A percentile compares a stretch with the other conserved stretches of the same genome.
Conservation (phyloP, 1,139 yeast genomes). For the Saccharomyces pastorianus region DNA sequence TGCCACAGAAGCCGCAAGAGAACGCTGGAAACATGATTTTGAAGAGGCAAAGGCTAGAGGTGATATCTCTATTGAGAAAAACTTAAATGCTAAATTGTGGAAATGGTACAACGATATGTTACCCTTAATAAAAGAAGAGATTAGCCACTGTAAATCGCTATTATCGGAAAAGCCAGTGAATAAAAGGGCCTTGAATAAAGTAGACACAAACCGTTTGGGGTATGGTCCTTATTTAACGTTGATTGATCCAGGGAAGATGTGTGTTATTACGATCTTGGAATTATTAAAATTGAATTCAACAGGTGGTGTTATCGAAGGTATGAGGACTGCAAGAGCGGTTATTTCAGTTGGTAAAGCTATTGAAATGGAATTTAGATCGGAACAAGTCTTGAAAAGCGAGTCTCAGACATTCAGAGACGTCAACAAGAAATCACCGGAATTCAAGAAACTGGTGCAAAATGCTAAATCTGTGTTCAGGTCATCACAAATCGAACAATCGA, state of each 20-base stretch:
- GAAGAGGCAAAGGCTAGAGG: conserved; percentile 64
- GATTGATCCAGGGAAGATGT: conserved; percentile 70
- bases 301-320: conserved; percentile 74
- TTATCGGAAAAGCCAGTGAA: conserved; percentile 1
- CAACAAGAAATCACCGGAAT: conserved; percentile 30
- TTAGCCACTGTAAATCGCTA: conserved; percentile 16
- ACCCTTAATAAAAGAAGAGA: conserved; percentile 52
- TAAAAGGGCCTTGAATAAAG: background rate
- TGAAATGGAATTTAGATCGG: conserved; percentile 75
- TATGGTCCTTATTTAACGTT: conserved; percentile 75
- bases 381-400: conserved; percentile 52
- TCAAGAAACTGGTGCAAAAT: conserved; percentile 31
- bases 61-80: conserved; percentile 46
- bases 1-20: conserved; percentile 78
- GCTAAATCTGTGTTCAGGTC: conserved; percentile 33
- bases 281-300: conserved; percentile 65
- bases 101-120: conserved; percentile 63
- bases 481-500: conserved; percentile 32
- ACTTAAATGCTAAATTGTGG: conserved; percentile 67
- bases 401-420: conserved; percentile 40
- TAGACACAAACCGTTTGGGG: conserved; percentile 33
- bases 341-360: conserved; percentile 75
- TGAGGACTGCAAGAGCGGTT: conserved; percentile 79
- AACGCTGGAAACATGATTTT: conserved; percentile 79
- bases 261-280: conserved; percentile 79